Percentiles rank a stretch among this genome's conserved stretches.
Conservation (phyloP, 768 basidiomycete genomes). For the Hypsizygus marmoreus region DNA sequence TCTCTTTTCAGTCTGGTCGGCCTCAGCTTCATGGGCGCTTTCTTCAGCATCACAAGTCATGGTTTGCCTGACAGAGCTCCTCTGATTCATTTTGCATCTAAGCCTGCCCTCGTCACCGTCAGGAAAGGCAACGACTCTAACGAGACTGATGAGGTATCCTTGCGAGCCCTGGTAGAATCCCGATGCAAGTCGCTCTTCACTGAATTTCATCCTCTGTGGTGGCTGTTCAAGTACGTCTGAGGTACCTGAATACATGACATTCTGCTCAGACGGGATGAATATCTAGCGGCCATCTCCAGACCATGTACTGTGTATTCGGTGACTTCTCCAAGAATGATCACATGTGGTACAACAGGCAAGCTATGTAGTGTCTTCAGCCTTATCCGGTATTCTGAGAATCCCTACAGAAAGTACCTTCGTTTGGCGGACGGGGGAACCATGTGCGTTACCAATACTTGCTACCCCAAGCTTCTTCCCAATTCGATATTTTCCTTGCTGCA, state of each 20-base stretch:
- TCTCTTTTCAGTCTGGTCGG: conserved; percentile 29
- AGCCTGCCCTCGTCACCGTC: conserved; percentile 37
- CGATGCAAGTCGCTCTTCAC: conserved; percentile 45
- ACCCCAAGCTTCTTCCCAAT: neutral
- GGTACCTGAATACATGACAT: too few relatives aligned
- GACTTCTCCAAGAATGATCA: conserved; percentile 60
- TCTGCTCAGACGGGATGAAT: too few relatives aligned
- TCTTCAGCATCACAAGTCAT: conserved; percentile 25
- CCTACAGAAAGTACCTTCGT: conserved; percentile 45
- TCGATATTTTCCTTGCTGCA: conserved; percentile 24
- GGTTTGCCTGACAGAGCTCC: conserved; percentile 23
- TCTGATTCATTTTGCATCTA: conserved; percentile 40
- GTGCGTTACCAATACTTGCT: conserved; percentile 36
- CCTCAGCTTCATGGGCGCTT: conserved; percentile 35
- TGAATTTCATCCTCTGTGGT: conserved; percentile 48
- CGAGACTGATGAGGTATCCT: conserved; percentile 38
- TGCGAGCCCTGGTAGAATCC: conserved; percentile 40
- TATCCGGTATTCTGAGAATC: neutral
- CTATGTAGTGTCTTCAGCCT: neutral
- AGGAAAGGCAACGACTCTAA: conserved; percentile 30
- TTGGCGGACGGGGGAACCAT: conserved; percentile 66
- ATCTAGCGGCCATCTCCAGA: conserved; percentile 69
- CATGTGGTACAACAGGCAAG: conserved; percentile 58
- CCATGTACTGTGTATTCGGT: conserved; percentile 58
- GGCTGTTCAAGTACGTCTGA: conserved; percentile 49